These are phyloP conservation scores for Penicillium sp. DNA, from an alignment of 2,329 filamentous ascomycete species.

Conservation along the genomic window DNA sequence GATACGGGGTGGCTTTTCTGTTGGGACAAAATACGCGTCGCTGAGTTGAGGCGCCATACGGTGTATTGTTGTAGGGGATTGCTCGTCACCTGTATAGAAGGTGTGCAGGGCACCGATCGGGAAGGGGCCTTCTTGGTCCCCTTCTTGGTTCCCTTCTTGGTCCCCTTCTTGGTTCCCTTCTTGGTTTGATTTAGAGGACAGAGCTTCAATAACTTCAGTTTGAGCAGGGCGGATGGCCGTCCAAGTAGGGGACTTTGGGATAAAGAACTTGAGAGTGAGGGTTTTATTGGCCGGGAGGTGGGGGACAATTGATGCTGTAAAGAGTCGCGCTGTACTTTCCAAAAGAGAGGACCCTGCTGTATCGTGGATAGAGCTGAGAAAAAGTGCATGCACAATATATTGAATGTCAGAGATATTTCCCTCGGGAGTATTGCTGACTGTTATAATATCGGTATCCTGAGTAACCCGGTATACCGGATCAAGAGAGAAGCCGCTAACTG, in stretches of 20 bases:
- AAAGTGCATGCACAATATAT: conserved; percentile 18
- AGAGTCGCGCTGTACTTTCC: conserved; percentile 9
- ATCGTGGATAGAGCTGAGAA: conserved; percentile 13
- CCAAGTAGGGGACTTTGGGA: conserved; percentile 14
- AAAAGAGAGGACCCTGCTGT: conserved; percentile 3
- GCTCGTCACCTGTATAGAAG: background rate
- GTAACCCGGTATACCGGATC: conserved; percentile 5
- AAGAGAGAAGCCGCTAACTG: conserved; percentile 11
- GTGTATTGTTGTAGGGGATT: background rate
- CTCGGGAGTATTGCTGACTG: conserved; percentile 14
- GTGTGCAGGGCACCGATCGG: conserved; percentile 15
- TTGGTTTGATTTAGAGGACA: background rate
- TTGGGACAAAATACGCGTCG: background rate
- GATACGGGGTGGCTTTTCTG: background rate
- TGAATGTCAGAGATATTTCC: conserved; percentile 12
- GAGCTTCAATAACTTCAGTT: background rate
- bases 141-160: no score
- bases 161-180: background rate
- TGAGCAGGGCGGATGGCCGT: conserved; percentile 13
- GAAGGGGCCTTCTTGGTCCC: no score
- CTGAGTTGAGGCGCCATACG: conserved; percentile 1
- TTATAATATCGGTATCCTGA: conserved; percentile 5
- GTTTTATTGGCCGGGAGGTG: background rate
- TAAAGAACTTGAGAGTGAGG: conserved; percentile 18
- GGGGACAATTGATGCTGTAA: background rate